Base-by-base conservation (phyloP, 1,284 basidiomycete genomes). In the Fistulina hepatica region DNA sequence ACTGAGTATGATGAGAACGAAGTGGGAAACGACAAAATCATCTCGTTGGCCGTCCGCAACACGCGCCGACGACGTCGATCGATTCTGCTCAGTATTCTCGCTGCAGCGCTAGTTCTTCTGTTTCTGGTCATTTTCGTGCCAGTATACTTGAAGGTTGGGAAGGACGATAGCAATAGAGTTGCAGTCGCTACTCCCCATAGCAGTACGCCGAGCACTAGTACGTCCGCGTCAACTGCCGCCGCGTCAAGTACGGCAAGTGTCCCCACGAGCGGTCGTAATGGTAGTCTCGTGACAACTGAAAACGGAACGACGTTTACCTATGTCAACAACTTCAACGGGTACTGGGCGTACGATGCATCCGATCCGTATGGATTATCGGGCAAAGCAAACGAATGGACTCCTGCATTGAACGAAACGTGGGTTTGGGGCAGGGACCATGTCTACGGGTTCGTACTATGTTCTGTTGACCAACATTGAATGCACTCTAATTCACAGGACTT, bases 331-430 rank as follows among this genome's bases (percentile, higher is more conserved):
- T 81, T 80, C 51, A 81, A 81, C 25, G 80, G 81, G 20, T 69
- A 66, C 46, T 88, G 65, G 74, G 62, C 65, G 37, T 68, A 63
- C 47, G 78, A 88, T 61, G 72, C 76, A 12, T 58, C 63, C 32
- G 63, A 83, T 52, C 84, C 88, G 3, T 84, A 77, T 60, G 81
- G 81, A 58, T 73, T 79, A 51, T 64, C 67, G 34, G 81, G 82
- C 3, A 71, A 68, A 34, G 67, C 74, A 2, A 81, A 81, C 47
- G 69, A 71, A 22, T 90, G 80, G 71, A 80, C 81, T 3, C 82
- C 81, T 1, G 65, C 78, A 8, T 64, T 88, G 28, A 80, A 78
- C 56, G 64, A 76, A 53, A 69, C 61, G 22, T 90, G 83, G 82
- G 69, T 63, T n/a, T 89, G 65, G 60, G 73, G 71, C 11, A 59